Conservation (phyloP, 2,329 filamentous ascomycete genomes). For the Stenocarpella maydis region DNA sequence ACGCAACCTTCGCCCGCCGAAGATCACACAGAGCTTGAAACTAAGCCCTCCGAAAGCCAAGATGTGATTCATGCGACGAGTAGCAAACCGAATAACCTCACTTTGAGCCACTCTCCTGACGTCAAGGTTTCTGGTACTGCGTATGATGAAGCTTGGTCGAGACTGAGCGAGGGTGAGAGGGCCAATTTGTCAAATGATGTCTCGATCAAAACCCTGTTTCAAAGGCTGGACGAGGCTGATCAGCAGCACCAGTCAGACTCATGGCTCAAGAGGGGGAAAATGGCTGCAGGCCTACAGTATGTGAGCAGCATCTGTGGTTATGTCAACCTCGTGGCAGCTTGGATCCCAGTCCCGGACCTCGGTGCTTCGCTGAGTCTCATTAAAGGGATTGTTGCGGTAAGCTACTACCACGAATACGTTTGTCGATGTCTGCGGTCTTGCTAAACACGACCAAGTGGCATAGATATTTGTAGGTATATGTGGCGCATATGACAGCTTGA, state of each 20-base stretch:
- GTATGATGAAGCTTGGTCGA: constrained; percentile 4
- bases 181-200: not conserved
- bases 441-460: not conserved
- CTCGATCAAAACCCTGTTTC: not conserved
- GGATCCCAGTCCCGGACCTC: not conserved
- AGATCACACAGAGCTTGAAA: not conserved
- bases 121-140: not conserved
- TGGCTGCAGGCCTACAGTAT: constrained; percentile 10
- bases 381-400: constrained; percentile 1
- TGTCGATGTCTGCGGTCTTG: not conserved
- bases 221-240: constrained; percentile 2
- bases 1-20: not conserved
- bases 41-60: not conserved
- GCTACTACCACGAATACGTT: not conserved
- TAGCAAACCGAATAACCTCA: not conserved
- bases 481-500: not conserved
- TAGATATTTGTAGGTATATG: not conserved
- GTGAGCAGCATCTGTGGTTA: not conserved
- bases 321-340: not conserved
- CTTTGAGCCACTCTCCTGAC: not conserved
- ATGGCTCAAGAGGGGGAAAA: constrained; percentile 11
- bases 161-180: not conserved
- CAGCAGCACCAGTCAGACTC: constrained; percentile 5
- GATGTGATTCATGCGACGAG: not conserved
- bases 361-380: not conserved